phyloP scores from a whole-genome alignment of 2,329 filamentous ascomycete species.

The Myriangium duriaei region DNA sequence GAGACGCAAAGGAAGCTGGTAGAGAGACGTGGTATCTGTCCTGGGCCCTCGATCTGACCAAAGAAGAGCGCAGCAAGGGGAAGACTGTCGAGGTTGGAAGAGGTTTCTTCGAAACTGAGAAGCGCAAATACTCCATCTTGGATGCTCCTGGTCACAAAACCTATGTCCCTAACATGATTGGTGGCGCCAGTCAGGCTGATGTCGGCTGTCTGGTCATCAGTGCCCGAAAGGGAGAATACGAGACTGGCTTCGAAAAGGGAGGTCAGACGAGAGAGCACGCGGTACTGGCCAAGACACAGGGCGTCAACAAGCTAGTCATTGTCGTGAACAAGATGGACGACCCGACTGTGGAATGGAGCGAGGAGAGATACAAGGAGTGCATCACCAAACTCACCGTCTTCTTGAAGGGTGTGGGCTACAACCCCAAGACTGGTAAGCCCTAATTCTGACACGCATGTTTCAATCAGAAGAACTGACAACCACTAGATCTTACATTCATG shows the following conservation, averaged over 20 bases:
- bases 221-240: conserved; percentile 94
- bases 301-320: conserved; percentile 90
- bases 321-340: conserved; percentile 99
- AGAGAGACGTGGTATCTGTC: conserved; percentile 98
- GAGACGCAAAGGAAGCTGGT: conserved; percentile 88
- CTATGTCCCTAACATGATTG: conserved; percentile 97
- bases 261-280: conserved; percentile 97
- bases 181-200: conserved; percentile 62
- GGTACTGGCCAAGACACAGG: conserved; percentile 93
- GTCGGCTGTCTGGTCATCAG: conserved; percentile 93
- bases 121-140: conserved; percentile 88
- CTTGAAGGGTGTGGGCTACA: conserved; percentile 86
- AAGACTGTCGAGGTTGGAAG: conserved; percentile 97
- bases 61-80: conserved; percentile 89
- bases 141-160: conserved; percentile 97
- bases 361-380: conserved; percentile 87
- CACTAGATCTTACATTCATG: conserved; percentile 74
- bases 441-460: no score
- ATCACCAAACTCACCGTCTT: conserved; percentile 76
- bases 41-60: conserved; percentile 94
- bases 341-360: conserved; percentile 86
- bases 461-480: conserved; percentile 11
- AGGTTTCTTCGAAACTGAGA: conserved; percentile 94
- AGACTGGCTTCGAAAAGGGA: conserved; percentile 94
- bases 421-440: conserved; percentile 55